These are phyloP conservation scores for Alternaria ventricosa DNA, from an alignment of 2,329 filamentous ascomycete genomes.

Conservation along the genomic window DNA sequence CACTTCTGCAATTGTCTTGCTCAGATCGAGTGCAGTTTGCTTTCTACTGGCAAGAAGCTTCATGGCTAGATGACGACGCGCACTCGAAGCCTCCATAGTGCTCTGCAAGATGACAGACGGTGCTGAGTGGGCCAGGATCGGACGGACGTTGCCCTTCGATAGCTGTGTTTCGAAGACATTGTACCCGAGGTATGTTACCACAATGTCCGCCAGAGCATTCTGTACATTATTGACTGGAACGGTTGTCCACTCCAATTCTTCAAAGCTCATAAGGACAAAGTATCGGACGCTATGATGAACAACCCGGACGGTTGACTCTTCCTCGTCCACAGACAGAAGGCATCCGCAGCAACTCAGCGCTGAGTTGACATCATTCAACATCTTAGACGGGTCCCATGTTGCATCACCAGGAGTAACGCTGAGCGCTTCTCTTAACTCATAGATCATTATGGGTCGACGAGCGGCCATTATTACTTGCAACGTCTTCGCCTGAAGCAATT, in stretches of 20 bases:
- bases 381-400: slow-evolving; percentile 15
- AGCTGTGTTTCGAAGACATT: slow-evolving; percentile 25
- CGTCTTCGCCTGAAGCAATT: slow-evolving; percentile 28
- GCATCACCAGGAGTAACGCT: slow-evolving; percentile 46
- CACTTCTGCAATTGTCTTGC: slow-evolving; percentile 13
- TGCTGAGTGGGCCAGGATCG: slow-evolving; percentile 7
- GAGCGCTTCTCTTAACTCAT: slow-evolving; percentile 51
- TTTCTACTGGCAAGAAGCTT: slow-evolving; percentile 15
- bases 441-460: slow-evolving; percentile 35
- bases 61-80: slow-evolving; percentile 9
- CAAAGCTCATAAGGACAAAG: slow-evolving; percentile 16
- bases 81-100: slow-evolving; percentile 10
- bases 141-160: slow-evolving; percentile 7
- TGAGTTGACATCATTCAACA: slow-evolving; percentile 23
- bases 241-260: neutral
- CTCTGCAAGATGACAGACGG: slow-evolving; percentile 13
- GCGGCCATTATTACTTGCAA: slow-evolving; percentile 44
- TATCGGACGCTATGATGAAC: slow-evolving; percentile 30
- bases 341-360: slow-evolving; percentile 30
- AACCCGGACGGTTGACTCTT: slow-evolving; percentile 28
- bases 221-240: slow-evolving; percentile 11
- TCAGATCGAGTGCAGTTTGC: slow-evolving; percentile 16
- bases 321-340: slow-evolving; percentile 29
- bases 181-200: slow-evolving; percentile 32
- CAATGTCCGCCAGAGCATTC: slow-evolving; percentile 20